Conservation (phyloP, 2,329 filamentous ascomycete species). For the Ascochyta viciae-villosae region DNA sequence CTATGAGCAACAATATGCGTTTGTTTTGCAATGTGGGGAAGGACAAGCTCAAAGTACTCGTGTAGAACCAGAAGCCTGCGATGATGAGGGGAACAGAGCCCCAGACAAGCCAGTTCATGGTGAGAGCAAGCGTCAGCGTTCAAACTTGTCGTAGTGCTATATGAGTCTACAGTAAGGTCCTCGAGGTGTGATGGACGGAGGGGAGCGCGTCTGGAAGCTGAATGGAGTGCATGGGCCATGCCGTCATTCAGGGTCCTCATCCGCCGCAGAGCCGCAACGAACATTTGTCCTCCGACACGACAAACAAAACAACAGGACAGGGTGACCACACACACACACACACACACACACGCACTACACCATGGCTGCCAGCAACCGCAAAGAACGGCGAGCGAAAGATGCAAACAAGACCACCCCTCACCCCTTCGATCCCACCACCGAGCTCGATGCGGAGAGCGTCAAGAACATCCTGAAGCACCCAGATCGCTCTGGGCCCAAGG, state of each 20-base stretch:
- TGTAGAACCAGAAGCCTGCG: slow-evolving; percentile 56
- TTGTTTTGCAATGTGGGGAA: slow-evolving; percentile 78
- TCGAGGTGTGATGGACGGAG: slow-evolving; percentile 1
- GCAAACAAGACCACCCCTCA: slow-evolving; percentile 39
- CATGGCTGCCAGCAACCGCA: slow-evolving; percentile 52
- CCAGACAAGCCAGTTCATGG: slow-evolving; percentile 52
- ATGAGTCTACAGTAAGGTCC: background rate
- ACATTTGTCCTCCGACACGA: slow-evolving; percentile 19
- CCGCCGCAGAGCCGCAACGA: slow-evolving; percentile 31
- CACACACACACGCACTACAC: background rate
- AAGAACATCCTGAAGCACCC: slow-evolving; percentile 72
- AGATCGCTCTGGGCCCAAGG: slow-evolving; percentile 66
- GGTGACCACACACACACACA: background rate
- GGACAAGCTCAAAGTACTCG: slow-evolving; percentile 53
- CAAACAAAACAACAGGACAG: slow-evolving; percentile 3
- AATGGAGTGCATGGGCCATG: slow-evolving; percentile 22
- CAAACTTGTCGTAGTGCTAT: background rate
- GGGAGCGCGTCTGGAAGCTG: slow-evolving; percentile 5
- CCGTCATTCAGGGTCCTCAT: slow-evolving; percentile 21
- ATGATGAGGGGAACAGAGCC: slow-evolving; percentile 52
- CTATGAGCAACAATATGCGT: slow-evolving; percentile 89
- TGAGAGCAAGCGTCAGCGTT: background rate
- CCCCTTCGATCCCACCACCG: slow-evolving; percentile 45
- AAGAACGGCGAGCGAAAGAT: slow-evolving; percentile 53
- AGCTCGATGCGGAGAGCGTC: slow-evolving; percentile 54